Evolutionary conservation across 768 basidiomycete species (phyloP).

Genomic region (Strobilomyces echinocephalus): DNA sequence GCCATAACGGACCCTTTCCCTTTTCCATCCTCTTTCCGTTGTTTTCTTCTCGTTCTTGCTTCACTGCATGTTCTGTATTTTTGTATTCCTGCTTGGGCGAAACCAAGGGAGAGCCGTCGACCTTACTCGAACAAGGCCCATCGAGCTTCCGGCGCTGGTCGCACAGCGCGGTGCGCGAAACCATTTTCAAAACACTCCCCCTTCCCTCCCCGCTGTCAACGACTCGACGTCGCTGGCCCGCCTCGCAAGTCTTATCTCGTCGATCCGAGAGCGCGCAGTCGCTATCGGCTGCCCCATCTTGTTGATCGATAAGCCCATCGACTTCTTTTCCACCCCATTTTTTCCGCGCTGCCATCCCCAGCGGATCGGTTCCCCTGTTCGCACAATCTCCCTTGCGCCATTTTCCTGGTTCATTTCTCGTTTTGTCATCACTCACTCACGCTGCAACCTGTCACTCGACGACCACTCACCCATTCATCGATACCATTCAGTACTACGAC

Average conservation of each 20-base stretch:
- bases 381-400: conserved; percentile 25
- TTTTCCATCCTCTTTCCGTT: conserved; percentile 34
- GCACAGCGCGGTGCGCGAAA: conserved; percentile 32
- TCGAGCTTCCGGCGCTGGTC: conserved; percentile 30
- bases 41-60: conserved; percentile 30
- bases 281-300: conserved; percentile 33
- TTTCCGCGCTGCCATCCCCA: conserved; percentile 18
- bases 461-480: conserved; percentile 24
- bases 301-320: conserved; percentile 43
- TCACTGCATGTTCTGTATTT: conserved; percentile 31
- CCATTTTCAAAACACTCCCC: conserved; percentile 19
- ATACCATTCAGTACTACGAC: conserved; percentile 19
- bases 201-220: conserved; percentile 25
- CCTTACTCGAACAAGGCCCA: conserved; percentile 18
- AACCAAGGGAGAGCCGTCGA: conserved; percentile 20
- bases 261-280: conserved; percentile 34
- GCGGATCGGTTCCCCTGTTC: conserved; percentile 26
- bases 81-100: conserved; percentile 30
- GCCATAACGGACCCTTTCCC: conserved; percentile 26
- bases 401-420: conserved; percentile 9
- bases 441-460: conserved; percentile 17
- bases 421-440: conserved; percentile 21
- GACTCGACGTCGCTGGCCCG: conserved; percentile 38
- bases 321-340: conserved; percentile 27
- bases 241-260: conserved; percentile 23